Percentiles rank a stretch among this genome's conserved stretches.
Evolutionary conservation across 2,329 filamentous ascomycete genomes (phyloP).

Genomic region (Alternaria tenuissima): DNA sequence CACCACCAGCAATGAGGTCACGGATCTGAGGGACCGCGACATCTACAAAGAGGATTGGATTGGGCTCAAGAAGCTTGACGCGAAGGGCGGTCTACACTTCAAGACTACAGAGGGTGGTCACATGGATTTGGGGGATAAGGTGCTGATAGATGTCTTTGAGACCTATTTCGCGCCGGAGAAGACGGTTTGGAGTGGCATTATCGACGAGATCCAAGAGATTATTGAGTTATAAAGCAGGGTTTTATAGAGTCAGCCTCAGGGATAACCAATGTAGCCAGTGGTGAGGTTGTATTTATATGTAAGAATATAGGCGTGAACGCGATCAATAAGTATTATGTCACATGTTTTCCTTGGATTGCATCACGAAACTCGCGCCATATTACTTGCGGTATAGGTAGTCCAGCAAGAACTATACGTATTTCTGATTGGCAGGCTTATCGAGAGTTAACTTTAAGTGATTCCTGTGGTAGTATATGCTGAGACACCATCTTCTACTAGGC

Average conservation of each 20-base stretch:
- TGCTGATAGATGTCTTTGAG: constrained; percentile 71
- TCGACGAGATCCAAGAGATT: constrained; percentile 29
- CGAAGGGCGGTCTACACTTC: constrained; percentile 81
- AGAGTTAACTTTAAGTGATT: not conserved
- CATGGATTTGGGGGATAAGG: constrained; percentile 77
- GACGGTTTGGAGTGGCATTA: constrained; percentile 16
- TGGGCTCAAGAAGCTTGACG: constrained; percentile 79
- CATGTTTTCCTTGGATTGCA: not conserved
- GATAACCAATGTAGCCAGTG: too few relatives aligned
- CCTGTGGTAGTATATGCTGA: not conserved
- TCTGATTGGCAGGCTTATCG: not conserved
- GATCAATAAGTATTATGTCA: not conserved
- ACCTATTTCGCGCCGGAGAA: constrained; percentile 67
- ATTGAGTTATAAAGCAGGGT: constrained; percentile 35
- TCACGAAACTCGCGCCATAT: not conserved
- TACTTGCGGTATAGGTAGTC: not conserved
- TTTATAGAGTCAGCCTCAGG: not conserved
- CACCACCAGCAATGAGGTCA: constrained; percentile 67
- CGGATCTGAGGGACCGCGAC: constrained; percentile 70
- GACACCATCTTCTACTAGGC: not conserved
- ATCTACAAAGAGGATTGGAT: constrained; percentile 95
- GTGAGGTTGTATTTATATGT: not conserved
- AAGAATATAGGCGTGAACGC: not conserved
- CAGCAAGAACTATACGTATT: not conserved
- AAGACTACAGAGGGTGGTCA: constrained; percentile 77